Evolutionary conservation across 352 stramenopile genomes (phyloP), one percentile per base, ranked within the genome.

Genomic region (Achlya hypogyna): DNA sequence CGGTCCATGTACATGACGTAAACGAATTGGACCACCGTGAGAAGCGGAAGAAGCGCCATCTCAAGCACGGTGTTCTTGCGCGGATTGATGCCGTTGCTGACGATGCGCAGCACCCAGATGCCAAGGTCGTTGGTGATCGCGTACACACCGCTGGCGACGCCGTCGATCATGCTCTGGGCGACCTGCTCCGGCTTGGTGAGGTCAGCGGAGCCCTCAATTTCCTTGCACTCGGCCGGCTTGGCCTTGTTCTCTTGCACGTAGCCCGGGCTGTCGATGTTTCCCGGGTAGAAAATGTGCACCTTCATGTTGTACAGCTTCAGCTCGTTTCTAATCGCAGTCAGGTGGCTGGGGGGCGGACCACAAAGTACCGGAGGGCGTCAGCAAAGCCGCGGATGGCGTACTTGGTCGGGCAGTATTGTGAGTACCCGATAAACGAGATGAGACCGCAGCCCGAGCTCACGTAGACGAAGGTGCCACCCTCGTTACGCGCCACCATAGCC

Each of bases 1-100:
- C 80, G 82, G 74, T 93, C 85, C 83, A 93, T 92, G 74, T 87
- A 91, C 45, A 89, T 71, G 12, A 81, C 80, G 49, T 87, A 92
- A 51, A 75, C 79, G 53, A 90, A 74, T 53, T 92, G 84, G 32
- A 95, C 83, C 42, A 80, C 58, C 42, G 88, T 65, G 31, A 79
- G 38, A 29, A 93, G 42, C 31, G 84, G 82, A 65, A 91, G 69
- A 34, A 91, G 65, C 62, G 88, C 64, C 32, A 84, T 68, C 65
- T 94, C 86, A n/a, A 92, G 42, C 62, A 84, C 71, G 14, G 76
- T 82, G 75, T 92, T 94, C 59, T 69, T 73, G 58, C 86, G 86
- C 23, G 82, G 82, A 4, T 79, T 75, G 34, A 92, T 79, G 56
- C 86, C 86, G 63, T 91, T 94, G 34, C 78, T 78, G 53, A 91